These are phyloP conservation scores for Fusarium transvaalense DNA, from an alignment of 2,329 filamentous ascomycete species.

Conservation along the genomic window DNA sequence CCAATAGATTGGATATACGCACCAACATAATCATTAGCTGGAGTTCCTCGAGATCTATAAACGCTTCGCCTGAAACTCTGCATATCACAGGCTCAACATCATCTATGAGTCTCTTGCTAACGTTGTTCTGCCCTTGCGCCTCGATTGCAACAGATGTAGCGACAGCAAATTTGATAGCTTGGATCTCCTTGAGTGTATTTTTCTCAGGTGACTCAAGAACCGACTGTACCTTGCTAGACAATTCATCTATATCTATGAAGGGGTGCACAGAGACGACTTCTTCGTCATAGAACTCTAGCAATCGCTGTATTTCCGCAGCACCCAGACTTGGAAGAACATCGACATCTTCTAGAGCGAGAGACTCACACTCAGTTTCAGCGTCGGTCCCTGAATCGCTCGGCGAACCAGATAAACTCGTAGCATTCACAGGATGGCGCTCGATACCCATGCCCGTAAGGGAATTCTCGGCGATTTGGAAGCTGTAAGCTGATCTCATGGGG, in stretches of 20 bases:
- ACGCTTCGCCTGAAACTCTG: slow-evolving; percentile 8
- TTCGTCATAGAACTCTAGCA: slow-evolving; percentile 6
- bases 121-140: slow-evolving; percentile 8
- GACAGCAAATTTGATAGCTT: slow-evolving; percentile 14
- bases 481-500: slow-evolving; percentile 9
- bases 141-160: slow-evolving; percentile 7
- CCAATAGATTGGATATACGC: not conserved
- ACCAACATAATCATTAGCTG: slow-evolving; percentile 19
- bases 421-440: not conserved
- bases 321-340: slow-evolving; percentile 4
- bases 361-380: not conserved
- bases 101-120: slow-evolving; percentile 11
- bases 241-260: not conserved
- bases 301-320: not conserved
- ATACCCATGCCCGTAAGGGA: slow-evolving; percentile 7
- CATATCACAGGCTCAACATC: slow-evolving; percentile 25
- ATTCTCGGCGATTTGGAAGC: slow-evolving; percentile 19
- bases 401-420: not conserved
- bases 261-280: slow-evolving; percentile 10
- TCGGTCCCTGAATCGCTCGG: not conserved
- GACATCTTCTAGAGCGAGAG: fast-evolving
- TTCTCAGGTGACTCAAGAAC: not conserved
- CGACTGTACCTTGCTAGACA: not conserved
- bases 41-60: slow-evolving; percentile 11
- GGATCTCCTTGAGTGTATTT: slow-evolving; percentile 9